Conservation (phyloP, 495 filamentous ascomycete species). For the Penicillium psychrofluorescens region DNA sequence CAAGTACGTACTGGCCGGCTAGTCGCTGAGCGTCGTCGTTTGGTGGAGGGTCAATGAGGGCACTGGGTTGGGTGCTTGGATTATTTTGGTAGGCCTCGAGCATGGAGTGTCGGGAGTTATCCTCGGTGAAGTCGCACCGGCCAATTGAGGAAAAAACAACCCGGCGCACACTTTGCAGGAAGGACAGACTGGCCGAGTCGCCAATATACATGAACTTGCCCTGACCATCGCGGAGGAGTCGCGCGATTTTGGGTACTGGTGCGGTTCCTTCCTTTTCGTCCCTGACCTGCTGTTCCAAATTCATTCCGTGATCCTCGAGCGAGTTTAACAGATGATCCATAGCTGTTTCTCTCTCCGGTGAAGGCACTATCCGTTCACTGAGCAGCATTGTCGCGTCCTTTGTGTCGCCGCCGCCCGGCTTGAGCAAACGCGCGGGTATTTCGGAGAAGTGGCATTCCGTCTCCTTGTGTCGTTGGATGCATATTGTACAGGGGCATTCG, state of each 20-base stretch:
- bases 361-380: constrained; percentile 26
- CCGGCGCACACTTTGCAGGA: constrained; percentile 63
- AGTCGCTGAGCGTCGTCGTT: constrained; percentile 31
- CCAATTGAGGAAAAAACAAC: constrained; percentile 63
- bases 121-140: constrained; percentile 58
- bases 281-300: constrained; percentile 23
- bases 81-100: constrained; percentile 48
- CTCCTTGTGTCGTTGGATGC: constrained; percentile 49
- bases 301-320: constrained; percentile 29
- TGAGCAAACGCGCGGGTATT: constrained; percentile 32
- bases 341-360: constrained; percentile 31
- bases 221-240: constrained; percentile 48
- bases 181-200: constrained; percentile 65
- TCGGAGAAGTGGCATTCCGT: constrained; percentile 39
- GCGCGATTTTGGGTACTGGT: constrained; percentile 38
- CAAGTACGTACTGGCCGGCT: constrained; percentile 33
- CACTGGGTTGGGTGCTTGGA: constrained; percentile 21
- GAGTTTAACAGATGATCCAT: constrained; percentile 35
- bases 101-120: constrained; percentile 63
- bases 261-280: constrained; percentile 34
- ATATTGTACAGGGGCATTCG: constrained; percentile 61
- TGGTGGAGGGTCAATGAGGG: constrained; percentile 21
- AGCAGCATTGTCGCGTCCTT: constrained; percentile 34
- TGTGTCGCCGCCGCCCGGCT: constrained; percentile 10
- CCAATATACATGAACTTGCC: constrained; percentile 61